Conservation (phyloP, 2,329 filamentous ascomycete species). For the Diaporthe citrichinensis region DNA sequence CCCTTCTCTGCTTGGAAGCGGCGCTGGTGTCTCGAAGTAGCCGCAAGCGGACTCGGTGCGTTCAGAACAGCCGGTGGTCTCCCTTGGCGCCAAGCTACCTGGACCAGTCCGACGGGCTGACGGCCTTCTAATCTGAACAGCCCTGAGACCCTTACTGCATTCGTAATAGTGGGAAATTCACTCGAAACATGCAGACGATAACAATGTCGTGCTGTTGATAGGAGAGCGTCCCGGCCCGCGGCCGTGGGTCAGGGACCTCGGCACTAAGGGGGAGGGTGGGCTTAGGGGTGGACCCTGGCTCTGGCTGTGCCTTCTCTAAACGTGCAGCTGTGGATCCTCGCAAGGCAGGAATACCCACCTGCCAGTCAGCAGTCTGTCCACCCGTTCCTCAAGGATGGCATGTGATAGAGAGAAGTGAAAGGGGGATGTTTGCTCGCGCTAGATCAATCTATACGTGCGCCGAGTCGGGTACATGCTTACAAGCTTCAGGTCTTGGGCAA, state of each 20-base stretch:
- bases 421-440: neutral
- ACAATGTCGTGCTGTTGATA: constrained; percentile 19
- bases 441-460: neutral
- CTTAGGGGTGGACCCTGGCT: constrained; percentile 12
- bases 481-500: neutral
- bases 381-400: neutral
- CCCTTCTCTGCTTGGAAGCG: constrained; percentile 5
- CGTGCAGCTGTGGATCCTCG: neutral
- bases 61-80: constrained; percentile 6
- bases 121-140: neutral
- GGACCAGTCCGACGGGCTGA: constrained; percentile 11
- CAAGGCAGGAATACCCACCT: neutral
- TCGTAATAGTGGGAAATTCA: neutral
- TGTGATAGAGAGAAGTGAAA: neutral
- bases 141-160: neutral
- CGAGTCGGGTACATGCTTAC: neutral
- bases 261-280: neutral
- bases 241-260: constrained; percentile 19
- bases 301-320: neutral
- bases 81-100: constrained; percentile 31
- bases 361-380: neutral
- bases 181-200: constrained; percentile 13
- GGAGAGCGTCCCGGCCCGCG: constrained; percentile 1
- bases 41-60: constrained; percentile 17
- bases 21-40: constrained; percentile 25